Base-by-base conservation (phyloP, 163 green algal genomes). In the Scenedesmus sp. region DNA sequence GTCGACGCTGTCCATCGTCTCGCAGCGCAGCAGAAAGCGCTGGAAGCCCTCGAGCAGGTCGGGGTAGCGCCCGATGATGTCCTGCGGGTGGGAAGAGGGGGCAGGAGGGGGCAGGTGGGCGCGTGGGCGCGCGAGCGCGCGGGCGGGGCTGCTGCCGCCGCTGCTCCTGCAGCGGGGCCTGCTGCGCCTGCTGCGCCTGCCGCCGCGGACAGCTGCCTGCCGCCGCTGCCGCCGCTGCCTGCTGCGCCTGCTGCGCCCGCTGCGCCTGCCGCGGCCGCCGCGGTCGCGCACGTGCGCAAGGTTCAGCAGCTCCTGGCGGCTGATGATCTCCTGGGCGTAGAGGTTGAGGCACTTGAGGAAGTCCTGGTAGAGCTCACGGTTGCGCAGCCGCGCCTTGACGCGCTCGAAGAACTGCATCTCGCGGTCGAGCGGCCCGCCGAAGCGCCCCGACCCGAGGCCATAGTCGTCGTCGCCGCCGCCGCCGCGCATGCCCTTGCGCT, bases 271-370 rank as follows among this genome's bases (percentile, higher is more conserved):
- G 53, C 33, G 13, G 20, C 53, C 33, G 22, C 34, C 53, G 22
- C 3, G 53, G n/a, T n/a, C 57, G 31, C 73, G 65, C 36, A 81
- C 73, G 33, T 72, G 34, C 54, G 88, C 89, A 63, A 98, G 81
- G 54, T 73, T 70, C 53, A 95, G 58, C 65, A 99, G 86, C 89
- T 99, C 96, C 17, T 73, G 28, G 48, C 91, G 89, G 75, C 79
- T 89, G 76, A 99, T 94, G 60, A 99, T 94, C 51, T 98, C 96
- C 70, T 97, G 85, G 45, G 88, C 92, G 83, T 94, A 99, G 74
- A 99, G 84, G 86, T 97, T 96, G 51, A 99, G 88, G 80, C 89
- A 96, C 87, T 99, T 99, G 36, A 99, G 82, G 86, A 99, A 97
- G 77, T 99, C 94, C 33, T 89, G 81, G 83, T 96, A 98, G 14